A percentile compares a stretch with the other conserved stretches of the same genome.
Conservation (phyloP, 257 asterid species). For the Solanum peruvianum region DNA sequence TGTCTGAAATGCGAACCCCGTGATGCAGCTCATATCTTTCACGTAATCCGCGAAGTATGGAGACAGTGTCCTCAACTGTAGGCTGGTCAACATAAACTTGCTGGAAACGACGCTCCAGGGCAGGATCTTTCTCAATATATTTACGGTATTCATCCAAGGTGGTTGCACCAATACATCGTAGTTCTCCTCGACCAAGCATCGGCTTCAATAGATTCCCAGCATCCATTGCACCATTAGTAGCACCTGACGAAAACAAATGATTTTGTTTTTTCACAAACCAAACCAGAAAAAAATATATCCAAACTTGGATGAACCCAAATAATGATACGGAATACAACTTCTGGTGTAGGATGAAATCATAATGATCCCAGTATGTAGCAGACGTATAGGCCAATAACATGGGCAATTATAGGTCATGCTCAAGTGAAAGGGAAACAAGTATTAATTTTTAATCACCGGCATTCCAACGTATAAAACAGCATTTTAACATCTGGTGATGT, state of each 20-base stretch:
- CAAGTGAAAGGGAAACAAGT: neutral
- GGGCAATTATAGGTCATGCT: neutral
- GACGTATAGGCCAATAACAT: neutral
- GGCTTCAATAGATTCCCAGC: conserved; percentile 96
- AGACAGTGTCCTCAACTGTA: conserved; percentile 74
- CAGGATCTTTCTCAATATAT: conserved; percentile 90
- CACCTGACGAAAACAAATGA: conserved; percentile 40
- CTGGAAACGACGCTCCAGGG: conserved; percentile 90
- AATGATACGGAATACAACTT: neutral
- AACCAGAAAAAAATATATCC: neutral
- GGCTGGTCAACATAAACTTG: conserved; percentile 96
- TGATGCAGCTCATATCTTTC: conserved; percentile 96
- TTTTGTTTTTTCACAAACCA: neutral
- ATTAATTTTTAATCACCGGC: neutral
- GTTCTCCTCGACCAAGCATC: conserved; percentile 98
- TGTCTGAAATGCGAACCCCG: conserved; percentile 88
- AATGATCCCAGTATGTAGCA: neutral
- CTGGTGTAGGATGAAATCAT: neutral
- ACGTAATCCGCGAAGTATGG: conserved; percentile 90
- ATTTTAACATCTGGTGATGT: neutral
- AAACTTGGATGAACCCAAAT: neutral
- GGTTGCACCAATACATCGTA: conserved; percentile 96
- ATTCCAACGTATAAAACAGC: neutral
- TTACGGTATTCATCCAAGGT: conserved; percentile 91
- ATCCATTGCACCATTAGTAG: conserved; percentile 96